phyloP scores from a whole-genome alignment of 164 flowering plant species.

The Magnolia sinica region DNA sequence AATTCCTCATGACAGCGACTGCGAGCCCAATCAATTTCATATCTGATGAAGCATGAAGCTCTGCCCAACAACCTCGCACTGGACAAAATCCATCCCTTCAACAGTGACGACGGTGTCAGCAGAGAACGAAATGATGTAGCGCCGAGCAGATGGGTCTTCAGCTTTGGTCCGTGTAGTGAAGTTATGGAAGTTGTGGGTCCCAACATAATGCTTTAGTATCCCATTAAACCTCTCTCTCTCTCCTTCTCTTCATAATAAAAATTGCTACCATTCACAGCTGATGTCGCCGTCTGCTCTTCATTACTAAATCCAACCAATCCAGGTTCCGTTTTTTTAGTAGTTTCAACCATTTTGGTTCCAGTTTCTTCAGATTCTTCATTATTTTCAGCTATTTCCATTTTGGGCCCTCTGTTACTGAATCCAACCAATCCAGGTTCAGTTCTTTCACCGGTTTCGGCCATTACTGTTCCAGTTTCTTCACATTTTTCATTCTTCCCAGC shows the following conservation, averaged over 20 bases:
- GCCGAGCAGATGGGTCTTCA: conserved; percentile 76
- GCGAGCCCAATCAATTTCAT: conserved; percentile 91
- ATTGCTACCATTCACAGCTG: conserved; percentile 22
- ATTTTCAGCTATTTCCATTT: neutral
- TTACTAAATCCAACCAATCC: neutral
- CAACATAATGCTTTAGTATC: conserved; percentile 63
- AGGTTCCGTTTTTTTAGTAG: neutral
- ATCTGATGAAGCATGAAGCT: conserved; percentile 99
- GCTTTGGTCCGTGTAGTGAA: conserved; percentile 89
- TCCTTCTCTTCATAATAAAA: conserved; percentile 75
- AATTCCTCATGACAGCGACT: conserved; percentile 79
- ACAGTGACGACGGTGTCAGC: conserved; percentile 55
- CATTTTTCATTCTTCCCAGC: neutral
- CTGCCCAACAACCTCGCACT: conserved; percentile 97
- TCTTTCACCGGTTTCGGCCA: neutral
- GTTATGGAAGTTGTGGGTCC: conserved; percentile 93
- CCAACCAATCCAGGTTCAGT: neutral
- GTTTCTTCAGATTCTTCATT: neutral
- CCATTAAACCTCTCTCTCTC: conserved; percentile 77
- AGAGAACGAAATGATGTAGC: conserved; percentile 76
- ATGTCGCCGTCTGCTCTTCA: conserved; percentile 18
- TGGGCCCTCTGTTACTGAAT: neutral
- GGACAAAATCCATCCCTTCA: conserved; percentile 85
- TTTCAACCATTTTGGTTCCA: neutral
- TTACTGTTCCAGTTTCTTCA: neutral